phyloP scores from a whole-genome alignment of 2,329 filamentous ascomycete genomes.

The Aureobasidium pullulans region DNA sequence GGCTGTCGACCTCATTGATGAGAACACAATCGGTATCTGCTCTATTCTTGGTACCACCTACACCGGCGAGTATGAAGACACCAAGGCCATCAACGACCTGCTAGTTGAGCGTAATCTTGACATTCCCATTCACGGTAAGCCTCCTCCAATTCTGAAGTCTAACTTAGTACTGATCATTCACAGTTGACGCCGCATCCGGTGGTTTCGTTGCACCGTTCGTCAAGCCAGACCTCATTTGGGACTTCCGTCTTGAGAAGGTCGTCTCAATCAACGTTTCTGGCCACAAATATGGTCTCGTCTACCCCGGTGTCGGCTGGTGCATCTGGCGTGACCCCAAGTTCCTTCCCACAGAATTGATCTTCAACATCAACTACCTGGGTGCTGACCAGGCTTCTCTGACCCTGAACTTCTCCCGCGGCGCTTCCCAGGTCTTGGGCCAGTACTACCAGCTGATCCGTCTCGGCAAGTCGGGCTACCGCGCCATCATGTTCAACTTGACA shows the following conservation, averaged over 20 bases:
- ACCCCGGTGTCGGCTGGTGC: constrained; percentile 91
- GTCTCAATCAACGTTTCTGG: constrained; percentile 92
- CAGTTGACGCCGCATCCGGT: constrained; percentile 81
- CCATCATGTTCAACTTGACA: constrained; percentile 92
- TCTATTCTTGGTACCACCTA: constrained; percentile 88
- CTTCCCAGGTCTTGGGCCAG: constrained; percentile 89
- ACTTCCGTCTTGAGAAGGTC: constrained; percentile 82
- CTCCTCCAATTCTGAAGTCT: not conserved
- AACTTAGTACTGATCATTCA: not conserved
- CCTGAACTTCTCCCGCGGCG: constrained; percentile 94
- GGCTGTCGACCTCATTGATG: constrained; percentile 54
- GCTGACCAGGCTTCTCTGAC: constrained; percentile 94
- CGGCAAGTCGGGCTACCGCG: constrained; percentile 82
- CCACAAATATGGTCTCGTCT: constrained; percentile 76
- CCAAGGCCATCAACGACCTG: constrained; percentile 85
- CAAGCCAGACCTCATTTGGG: constrained; percentile 76
- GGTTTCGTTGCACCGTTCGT: constrained; percentile 93
- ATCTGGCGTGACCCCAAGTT: constrained; percentile 79
- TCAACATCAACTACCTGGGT: constrained; percentile 98
- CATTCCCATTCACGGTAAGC: constrained; percentile 63
- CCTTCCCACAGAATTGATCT: constrained; percentile 84
- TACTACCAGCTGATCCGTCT: constrained; percentile 97
- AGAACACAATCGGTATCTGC: constrained; percentile 84
- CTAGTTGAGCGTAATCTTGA: constrained; percentile 68
- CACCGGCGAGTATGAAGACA: constrained; percentile 91